phyloP scores from a whole-genome alignment of 1,284 basidiomycete species.

The Exobasidium cylindrosporum region DNA sequence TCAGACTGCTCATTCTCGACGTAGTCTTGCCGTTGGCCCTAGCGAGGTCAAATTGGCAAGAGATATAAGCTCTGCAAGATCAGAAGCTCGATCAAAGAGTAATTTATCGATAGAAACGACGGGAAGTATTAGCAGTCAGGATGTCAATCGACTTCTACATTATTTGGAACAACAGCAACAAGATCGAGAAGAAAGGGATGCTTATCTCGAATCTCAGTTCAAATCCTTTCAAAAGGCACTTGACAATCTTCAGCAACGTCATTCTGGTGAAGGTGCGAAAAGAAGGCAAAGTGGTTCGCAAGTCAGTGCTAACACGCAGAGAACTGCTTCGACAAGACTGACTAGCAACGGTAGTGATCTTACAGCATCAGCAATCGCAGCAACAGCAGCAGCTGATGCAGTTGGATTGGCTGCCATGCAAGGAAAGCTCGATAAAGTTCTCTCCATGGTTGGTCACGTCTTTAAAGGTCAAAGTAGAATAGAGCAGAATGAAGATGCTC shows the following conservation, averaged over 20 bases:
- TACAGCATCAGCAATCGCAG: constrained; percentile 18
- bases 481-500: neutral
- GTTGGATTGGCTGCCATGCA: constrained; percentile 40
- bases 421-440: constrained; percentile 38
- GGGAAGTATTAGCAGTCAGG: constrained; percentile 33
- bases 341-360: neutral
- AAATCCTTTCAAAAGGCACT: constrained; percentile 27
- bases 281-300: neutral
- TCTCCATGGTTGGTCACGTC: constrained; percentile 34
- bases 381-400: constrained; percentile 1
- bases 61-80: constrained; percentile 8
- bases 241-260: neutral
- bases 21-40: constrained; percentile 12
- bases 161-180: constrained; percentile 38
- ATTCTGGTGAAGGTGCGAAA: neutral
- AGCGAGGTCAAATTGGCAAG: constrained; percentile 17
- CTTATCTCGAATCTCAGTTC: constrained; percentile 35
- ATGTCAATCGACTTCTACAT: constrained; percentile 34
- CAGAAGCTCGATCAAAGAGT: constrained; percentile 18
- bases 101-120: constrained; percentile 18
- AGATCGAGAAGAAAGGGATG: constrained; percentile 26
- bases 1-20: constrained; percentile 23
- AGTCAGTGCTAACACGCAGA: neutral
- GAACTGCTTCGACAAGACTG: too few relatives aligned
- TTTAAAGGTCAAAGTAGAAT: constrained; percentile 18